These are phyloP conservation scores for Plasmodium reichenowi DNA, from an alignment of 169 alveolate species.

Conservation along the genomic window DNA sequence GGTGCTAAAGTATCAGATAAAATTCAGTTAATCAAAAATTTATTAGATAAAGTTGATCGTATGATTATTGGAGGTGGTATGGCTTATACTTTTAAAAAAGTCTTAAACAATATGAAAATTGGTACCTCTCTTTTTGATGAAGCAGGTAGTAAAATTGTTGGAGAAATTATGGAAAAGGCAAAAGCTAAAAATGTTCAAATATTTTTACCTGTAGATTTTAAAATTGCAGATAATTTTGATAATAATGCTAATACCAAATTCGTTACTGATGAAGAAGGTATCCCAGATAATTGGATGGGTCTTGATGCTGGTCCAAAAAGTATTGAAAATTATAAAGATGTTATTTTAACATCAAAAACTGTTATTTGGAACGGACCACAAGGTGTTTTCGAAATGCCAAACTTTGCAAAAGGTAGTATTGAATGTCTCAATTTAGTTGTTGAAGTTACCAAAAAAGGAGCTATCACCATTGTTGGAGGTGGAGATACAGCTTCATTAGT, in stretches of 20 bases:
- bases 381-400: slow-evolving; percentile 95
- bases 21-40: slow-evolving; percentile 94
- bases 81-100: slow-evolving; percentile 98
- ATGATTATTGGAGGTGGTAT: slow-evolving; percentile 99
- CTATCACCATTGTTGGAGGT: slow-evolving; percentile 95
- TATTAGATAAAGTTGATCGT: slow-evolving; percentile 94
- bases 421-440: slow-evolving; percentile 90
- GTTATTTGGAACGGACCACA: slow-evolving; percentile 98
- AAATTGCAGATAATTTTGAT: slow-evolving; percentile 93
- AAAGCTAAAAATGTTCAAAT: slow-evolving; percentile 93
- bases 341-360: slow-evolving; percentile 91
- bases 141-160: slow-evolving; percentile 96
- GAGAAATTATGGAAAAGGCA: slow-evolving; percentile 95
- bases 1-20: slow-evolving; percentile 99
- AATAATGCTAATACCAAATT: slow-evolving; percentile 90
- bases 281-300: slow-evolving; percentile 98
- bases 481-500: slow-evolving; percentile 97
- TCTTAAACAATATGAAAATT: slow-evolving; percentile 89
- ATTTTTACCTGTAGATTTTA: slow-evolving; percentile 95
- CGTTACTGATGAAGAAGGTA: slow-evolving; percentile 91
- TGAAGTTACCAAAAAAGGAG: slow-evolving; percentile 93
- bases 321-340: slow-evolving; percentile 85
- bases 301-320: slow-evolving; percentile 97
- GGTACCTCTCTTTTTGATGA: slow-evolving; percentile 97
- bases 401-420: slow-evolving; percentile 94